A percentile compares a stretch with the other conserved stretches of the same genome.
Evolutionary conservation across 1,284 basidiomycete genomes (phyloP).

Genomic region (Fistulinella staudtii): DNA sequence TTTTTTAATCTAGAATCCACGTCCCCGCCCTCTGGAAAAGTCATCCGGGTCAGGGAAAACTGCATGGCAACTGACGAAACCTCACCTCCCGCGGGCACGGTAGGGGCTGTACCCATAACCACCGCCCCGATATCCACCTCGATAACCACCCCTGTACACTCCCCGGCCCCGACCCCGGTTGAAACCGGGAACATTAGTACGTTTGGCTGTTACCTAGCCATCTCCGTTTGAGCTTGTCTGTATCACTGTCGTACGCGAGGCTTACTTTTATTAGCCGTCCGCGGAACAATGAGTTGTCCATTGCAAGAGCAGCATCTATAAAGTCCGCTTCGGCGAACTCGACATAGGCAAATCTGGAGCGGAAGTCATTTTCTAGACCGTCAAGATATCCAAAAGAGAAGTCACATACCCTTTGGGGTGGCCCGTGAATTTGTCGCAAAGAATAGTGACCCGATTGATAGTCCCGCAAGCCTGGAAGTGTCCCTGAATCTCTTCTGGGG

Average conservation of each 20-base stretch:
- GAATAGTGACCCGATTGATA: constrained; percentile 98
- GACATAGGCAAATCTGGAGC: constrained; percentile 89
- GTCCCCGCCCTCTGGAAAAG: constrained; percentile 60
- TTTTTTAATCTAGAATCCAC: constrained; percentile 54
- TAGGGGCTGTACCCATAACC: constrained; percentile 70
- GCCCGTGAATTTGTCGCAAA: constrained; percentile 99
- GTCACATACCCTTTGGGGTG: constrained; percentile 91
- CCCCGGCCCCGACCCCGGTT: constrained; percentile 78
- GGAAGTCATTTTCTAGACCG: constrained; percentile 3
- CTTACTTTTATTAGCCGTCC: constrained; percentile 87
- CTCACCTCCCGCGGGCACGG: constrained; percentile 75
- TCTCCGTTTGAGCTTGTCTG: constrained; percentile 1
- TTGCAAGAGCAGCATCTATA: constrained; percentile 88
- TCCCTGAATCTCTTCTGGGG: constrained; percentile 96
- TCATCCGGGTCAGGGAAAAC: constrained; percentile 10
- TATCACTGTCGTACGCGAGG: constrained; percentile 1
- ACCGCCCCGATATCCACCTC: constrained; percentile 49
- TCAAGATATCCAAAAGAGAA: constrained; percentile 4
- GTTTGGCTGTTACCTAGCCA: constrained; percentile 80
- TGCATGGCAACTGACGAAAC: constrained; percentile 9
- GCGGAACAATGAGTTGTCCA: constrained; percentile 95
- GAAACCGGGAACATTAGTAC: constrained; percentile 91
- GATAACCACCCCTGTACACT: constrained; percentile 66
- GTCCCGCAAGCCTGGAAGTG: constrained; percentile 98
- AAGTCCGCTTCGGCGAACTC: constrained; percentile 96